Base-by-base conservation (phyloP, 2,329 filamentous ascomycete genomes). In the Penicillium griseofulvum region DNA sequence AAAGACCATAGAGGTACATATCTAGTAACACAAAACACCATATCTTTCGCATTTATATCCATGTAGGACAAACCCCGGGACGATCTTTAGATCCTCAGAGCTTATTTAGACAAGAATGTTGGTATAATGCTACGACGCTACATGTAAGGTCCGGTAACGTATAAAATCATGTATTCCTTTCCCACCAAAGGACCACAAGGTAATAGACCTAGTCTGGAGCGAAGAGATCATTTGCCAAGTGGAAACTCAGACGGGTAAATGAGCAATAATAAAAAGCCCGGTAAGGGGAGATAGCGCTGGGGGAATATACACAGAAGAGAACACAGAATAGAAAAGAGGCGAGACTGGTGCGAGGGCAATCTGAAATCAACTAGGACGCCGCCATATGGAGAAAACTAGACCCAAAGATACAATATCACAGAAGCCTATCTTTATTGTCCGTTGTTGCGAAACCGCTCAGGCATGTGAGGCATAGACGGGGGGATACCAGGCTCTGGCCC, bases 391-490 rank as follows among this genome's bases (percentile, higher is more conserved):
- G 22, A 47, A 22, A 36, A 10, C 29, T n/a, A 52, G 26, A 55
- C 31, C 3, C 11, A 39, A 17, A 28, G 10, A 48, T 41, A 55
- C 14, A 29, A 41, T 49, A 47, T 31, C 41, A 22, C 48, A 41
- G 34, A 2, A 44, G 6, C 6, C 24, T 16, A 44, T 31, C 19
- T 48, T 54, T 64, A 69, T 59, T 61, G 62, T 41, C 44, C 51
- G 22, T 63, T 62, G 22, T 64, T 68, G 39, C 62, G 47, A 54
- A 71, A 71, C 7, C 52, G 62, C 29, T 65, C 54, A 22, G 73
- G 71, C 19, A 75, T 68, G 31, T 63, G 57, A 14, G 74, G 73
- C 46, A 75, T 62, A 2, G 68, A 54, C 4, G 70, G 69, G 3
- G 68, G 64, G 36, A 60, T 58, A 28, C 53, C 57, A 17, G 60